These are phyloP conservation scores for Chaetomium fimeti DNA, from an alignment of 495 filamentous ascomycete species.

Conservation along the genomic window DNA sequence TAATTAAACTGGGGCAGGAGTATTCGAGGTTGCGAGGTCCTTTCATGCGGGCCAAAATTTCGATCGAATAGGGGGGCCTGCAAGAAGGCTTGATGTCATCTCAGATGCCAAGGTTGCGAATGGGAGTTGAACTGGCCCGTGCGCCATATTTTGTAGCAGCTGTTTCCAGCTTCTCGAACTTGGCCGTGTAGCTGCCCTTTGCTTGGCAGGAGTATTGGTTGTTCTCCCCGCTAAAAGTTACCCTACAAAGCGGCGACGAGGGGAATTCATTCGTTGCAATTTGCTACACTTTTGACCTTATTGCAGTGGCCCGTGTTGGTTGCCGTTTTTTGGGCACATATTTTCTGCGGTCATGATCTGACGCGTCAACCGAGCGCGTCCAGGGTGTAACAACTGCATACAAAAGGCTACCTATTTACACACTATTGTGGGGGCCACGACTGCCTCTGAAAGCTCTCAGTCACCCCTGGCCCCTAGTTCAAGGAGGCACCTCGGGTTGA, in stretches of 20 bases:
- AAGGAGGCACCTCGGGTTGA: not conserved
- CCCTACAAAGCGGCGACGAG: too few relatives aligned
- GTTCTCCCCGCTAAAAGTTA: too few relatives aligned
- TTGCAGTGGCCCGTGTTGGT: too few relatives aligned
- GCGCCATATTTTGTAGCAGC: not conserved
- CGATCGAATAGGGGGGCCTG: conserved; percentile 16
- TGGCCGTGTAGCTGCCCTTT: not conserved
- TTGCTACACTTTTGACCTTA: too few relatives aligned
- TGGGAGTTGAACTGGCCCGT: not conserved
- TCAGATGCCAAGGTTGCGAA: conserved; percentile 5
- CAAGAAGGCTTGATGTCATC: conserved; percentile 19
- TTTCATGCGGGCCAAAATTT: conserved; percentile 14
- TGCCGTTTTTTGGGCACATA: not conserved
- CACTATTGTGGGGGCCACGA: too few relatives aligned
- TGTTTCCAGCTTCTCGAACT: not conserved
- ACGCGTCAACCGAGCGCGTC: conserved; percentile 4
- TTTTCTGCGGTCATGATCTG: not conserved
- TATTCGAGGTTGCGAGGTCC: too few relatives aligned
- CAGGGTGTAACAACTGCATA: not conserved
- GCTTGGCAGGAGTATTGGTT: too few relatives aligned
- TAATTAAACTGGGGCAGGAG: conserved; percentile 7
- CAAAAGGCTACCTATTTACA: too few relatives aligned
- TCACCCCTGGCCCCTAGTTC: too few relatives aligned
- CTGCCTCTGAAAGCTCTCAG: too few relatives aligned
- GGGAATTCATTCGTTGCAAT: too few relatives aligned